Percentiles rank a stretch among this genome's conserved stretches.
phyloP scores from a whole-genome alignment of 148 eudicot genomes.

The Persicaria tinctoria region DNA sequence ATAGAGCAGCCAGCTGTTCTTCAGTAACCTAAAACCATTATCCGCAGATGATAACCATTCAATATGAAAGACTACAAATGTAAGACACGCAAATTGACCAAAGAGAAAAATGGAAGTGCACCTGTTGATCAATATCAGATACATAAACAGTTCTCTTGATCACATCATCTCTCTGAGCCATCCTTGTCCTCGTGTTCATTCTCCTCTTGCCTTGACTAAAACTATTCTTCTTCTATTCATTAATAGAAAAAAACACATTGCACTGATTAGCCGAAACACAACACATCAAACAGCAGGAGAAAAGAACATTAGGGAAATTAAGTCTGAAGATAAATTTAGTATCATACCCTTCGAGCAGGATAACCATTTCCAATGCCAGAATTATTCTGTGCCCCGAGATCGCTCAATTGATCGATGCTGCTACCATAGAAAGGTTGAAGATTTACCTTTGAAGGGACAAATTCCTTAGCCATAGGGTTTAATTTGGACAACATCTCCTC shows the following conservation, averaged over 20 bases:
- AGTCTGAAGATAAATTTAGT: constrained; percentile 1
- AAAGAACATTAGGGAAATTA: neutral
- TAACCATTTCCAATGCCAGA: constrained; percentile 13
- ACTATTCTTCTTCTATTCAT: constrained; percentile 40
- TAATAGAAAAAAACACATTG: constrained; percentile 1
- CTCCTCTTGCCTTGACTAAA: constrained; percentile 49
- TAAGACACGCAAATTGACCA: neutral
- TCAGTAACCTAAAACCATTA: constrained; percentile 68
- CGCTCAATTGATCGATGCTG: constrained; percentile 2
- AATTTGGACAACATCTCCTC: constrained; percentile 30
- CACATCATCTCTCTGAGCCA: constrained; percentile 83
- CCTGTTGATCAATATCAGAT: constrained; percentile 95
- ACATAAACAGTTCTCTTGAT: constrained; percentile 93
- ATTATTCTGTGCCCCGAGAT: neutral
- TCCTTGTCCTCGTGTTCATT: constrained; percentile 56
- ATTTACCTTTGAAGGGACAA: constrained; percentile 26
- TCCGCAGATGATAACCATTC: neutral
- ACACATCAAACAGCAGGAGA: neutral
- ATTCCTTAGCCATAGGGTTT: constrained; percentile 37
- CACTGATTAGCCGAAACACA: constrained; percentile 9
- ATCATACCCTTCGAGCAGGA: constrained; percentile 17
- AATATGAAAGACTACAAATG: neutral
- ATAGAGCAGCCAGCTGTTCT: constrained; percentile 92
- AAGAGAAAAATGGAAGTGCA: constrained; percentile 11
- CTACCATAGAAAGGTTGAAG: constrained; percentile 10